These are phyloP conservation scores for Trypanosoma brucei DNA, from an alignment of 208 protist species.

Conservation along the genomic window DNA sequence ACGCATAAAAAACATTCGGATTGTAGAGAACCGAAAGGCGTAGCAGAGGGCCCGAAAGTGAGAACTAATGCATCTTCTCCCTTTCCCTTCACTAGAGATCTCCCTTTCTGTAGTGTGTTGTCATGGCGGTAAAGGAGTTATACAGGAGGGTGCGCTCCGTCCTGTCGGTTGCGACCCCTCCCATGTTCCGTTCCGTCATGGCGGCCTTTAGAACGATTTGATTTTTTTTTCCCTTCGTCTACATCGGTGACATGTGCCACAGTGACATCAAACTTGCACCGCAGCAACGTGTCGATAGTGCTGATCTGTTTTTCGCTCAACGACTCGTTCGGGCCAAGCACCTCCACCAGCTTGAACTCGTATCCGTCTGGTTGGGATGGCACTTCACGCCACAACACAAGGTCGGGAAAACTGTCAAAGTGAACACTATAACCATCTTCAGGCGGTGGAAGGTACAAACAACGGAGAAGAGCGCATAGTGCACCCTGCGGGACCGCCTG, in stretches of 20 bases:
- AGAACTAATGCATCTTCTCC: no score
- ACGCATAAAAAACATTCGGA: no score
- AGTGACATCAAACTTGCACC: slow-evolving; percentile 71
- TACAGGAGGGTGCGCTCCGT: no score
- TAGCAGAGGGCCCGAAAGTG: no score
- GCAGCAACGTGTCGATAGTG: slow-evolving; percentile 59
- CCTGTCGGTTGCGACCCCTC: no score
- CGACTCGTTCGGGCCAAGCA: slow-evolving; percentile 69
- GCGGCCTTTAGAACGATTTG: no score
- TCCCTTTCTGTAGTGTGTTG: no score
- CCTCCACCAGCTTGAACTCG: slow-evolving; percentile 66
- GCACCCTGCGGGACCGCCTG: slow-evolving; percentile 37
- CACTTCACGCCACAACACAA: slow-evolving; percentile 54
- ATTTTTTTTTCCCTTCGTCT: no score
- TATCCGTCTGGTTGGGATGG: not conserved
- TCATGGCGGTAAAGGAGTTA: no score
- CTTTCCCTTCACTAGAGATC: no score
- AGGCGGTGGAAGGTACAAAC: slow-evolving; percentile 38
- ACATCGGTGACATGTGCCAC: slow-evolving; percentile 74
- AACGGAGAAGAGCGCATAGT: slow-evolving; percentile 55
- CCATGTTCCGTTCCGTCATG: no score
- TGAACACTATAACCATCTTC: slow-evolving; percentile 44
- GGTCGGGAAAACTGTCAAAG: slow-evolving; percentile 77
- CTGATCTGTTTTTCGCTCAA: slow-evolving; percentile 64
- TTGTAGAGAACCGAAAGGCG: no score